phyloP scores from a whole-genome alignment of 768 basidiomycete genomes.

The Infundibulicybe gibba region DNA sequence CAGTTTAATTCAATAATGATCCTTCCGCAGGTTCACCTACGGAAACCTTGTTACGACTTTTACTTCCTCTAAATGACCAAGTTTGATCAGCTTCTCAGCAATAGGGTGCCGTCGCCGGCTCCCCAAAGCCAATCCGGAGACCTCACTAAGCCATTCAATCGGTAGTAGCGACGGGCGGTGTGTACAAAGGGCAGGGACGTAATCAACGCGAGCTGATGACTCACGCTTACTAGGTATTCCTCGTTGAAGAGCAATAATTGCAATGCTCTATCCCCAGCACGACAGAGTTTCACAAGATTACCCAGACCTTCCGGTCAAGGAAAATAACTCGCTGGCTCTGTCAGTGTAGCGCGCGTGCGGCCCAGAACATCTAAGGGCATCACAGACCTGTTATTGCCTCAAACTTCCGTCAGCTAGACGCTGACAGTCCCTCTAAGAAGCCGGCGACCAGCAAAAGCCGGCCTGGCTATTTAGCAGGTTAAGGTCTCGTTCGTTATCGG shows the following conservation, averaged over 20 bases:
- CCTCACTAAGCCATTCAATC: constrained; percentile 91
- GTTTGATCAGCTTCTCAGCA: too few species aligned
- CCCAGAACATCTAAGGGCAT: constrained; percentile 90
- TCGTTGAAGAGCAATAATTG: constrained; percentile 91
- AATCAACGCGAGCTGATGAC: constrained; percentile 89
- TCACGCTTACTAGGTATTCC: constrained; percentile 87
- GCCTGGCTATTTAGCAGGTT: constrained; percentile 58
- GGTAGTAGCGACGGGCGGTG: constrained; percentile 89
- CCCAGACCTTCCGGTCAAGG: constrained; percentile 44
- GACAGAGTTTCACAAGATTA: constrained; percentile 79
- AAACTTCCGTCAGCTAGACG: constrained; percentile 81
- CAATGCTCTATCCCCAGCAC: constrained; percentile 88
- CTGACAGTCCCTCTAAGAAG: constrained; percentile 87
- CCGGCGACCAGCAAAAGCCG: constrained; percentile 68
- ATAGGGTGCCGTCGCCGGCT: constrained; percentile 46
- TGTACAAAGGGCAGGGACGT: constrained; percentile 86
- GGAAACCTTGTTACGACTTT: too few species aligned
- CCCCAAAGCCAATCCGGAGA: constrained; percentile 73
- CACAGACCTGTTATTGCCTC: constrained; percentile 91
- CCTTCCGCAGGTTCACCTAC: too few species aligned
- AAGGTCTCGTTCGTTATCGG: constrained; percentile 87
- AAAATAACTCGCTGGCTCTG: constrained; percentile 80
- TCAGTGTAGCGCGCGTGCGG: constrained; percentile 87
- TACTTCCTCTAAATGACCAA: too few species aligned
- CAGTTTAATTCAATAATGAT: too few species aligned